These are phyloP conservation scores for Candida ulmi DNA, from an alignment of 805 yeast genomes.

Conservation along the genomic window DNA sequence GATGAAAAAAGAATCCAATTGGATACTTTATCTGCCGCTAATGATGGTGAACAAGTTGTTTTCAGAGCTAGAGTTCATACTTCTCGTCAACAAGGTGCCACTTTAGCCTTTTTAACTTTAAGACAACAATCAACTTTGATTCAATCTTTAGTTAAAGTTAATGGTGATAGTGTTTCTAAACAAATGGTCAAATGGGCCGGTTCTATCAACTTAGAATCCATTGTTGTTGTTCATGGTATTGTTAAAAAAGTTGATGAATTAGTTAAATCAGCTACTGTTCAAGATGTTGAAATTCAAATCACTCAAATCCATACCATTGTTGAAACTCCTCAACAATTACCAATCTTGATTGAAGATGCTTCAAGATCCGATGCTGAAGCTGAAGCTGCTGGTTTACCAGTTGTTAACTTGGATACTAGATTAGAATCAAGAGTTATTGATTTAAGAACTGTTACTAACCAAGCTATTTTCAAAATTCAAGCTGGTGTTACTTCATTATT, in stretches of 20 bases:
- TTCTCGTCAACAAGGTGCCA: slow-evolving; percentile 93
- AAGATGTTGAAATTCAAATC: slow-evolving; percentile 81
- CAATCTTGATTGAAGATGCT: slow-evolving; percentile 95
- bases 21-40: slow-evolving; percentile 46
- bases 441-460: slow-evolving; percentile 93
- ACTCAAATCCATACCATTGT: slow-evolving; percentile 68
- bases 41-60: slow-evolving; percentile 71
- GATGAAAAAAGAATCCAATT: slow-evolving; percentile 59
- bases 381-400: slow-evolving; percentile 85
- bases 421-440: slow-evolving; percentile 94
- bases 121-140: slow-evolving; percentile 84
- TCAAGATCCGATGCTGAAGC: slow-evolving; percentile 92
- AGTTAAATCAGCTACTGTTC: slow-evolving; percentile 86
- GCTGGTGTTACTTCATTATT: slow-evolving; percentile 84
- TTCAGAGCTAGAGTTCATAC: slow-evolving; percentile 94
- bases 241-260: slow-evolving; percentile 82
- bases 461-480: slow-evolving; percentile 92
- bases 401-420: slow-evolving; percentile 94
- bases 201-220: slow-evolving; percentile 77
- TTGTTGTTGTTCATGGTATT: slow-evolving; percentile 83
- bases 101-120: slow-evolving; percentile 82
- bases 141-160: slow-evolving; percentile 80
- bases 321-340: slow-evolving; percentile 89
- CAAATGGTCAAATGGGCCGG: slow-evolving; percentile 97
- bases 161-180: slow-evolving; percentile 73